Base-by-base conservation (phyloP, 345 rosid genomes). In the Triadica sebifera region DNA sequence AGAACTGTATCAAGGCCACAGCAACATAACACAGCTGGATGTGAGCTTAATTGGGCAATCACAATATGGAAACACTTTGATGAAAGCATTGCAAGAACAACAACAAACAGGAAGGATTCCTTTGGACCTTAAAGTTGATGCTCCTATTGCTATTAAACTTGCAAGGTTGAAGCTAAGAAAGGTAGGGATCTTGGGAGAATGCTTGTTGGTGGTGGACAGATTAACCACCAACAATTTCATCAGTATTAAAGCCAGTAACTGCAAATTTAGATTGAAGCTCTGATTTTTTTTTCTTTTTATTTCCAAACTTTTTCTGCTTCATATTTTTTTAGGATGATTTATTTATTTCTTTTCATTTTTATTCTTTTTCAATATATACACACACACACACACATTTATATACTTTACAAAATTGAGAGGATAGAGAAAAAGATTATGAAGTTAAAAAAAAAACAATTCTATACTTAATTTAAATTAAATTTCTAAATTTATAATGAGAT, bases 21-120 rank as follows among this genome's bases (percentile, higher is more conserved):
- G 55, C 45, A 94, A 94, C 71, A 79, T 86, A 49, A 94, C 96
- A 8, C 89, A 85, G 73, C 83, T 94, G 5, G 84, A 86, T 20
- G 87, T 94, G 49, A 78, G 67, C 41, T 69, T 94, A 57, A 85
- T 81, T 0, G 97, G 98, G 38, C 85, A 85, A 53, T 72, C 81
- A 1, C 87, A 82, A 24, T 85, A 77, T 5, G 98, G 97, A 8
- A 90, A 76, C 82, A 88, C 86, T 24, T 46, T 94, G 60, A 74
- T 94, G 89, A 56, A 87, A 0, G 97, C 96, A 38, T 61, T 94
- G 76, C 96, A 94, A 75, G 85, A 88, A 77, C 94, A 90, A 70
- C 97, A 94, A 80, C 93, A 89, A 74, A 88, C 96, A 3, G 96
- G 98, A 65, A 80, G 83, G 8, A 87, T 92, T 12, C 98, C 98